A percentile compares a stretch with the other conserved stretches of the same genome.
phyloP scores from a whole-genome alignment of 73 alveolate genomes.

The Breviolum minutum region DNA sequence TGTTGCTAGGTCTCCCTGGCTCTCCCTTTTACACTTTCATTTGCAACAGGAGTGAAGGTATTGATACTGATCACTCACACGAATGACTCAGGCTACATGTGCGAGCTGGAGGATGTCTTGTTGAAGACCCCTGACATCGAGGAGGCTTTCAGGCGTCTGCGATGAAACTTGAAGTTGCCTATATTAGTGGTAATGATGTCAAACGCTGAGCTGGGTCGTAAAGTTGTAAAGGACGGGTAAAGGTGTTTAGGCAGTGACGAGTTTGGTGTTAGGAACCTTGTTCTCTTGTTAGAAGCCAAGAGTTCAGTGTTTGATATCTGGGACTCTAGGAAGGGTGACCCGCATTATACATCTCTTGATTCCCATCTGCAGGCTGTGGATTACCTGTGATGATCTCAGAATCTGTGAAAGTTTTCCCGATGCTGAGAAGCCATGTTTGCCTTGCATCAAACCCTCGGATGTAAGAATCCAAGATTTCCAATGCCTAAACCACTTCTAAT shows the following conservation, averaged over 20 bases:
- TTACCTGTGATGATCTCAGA: conserved; percentile 47
- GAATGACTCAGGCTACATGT: conserved; percentile 96
- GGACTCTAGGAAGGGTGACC: background rate
- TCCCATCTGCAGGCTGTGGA: conserved; percentile 57
- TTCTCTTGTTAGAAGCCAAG: background rate
- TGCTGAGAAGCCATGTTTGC: no score
- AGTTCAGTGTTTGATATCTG: background rate
- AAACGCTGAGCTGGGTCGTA: no score
- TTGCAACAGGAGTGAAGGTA: no score
- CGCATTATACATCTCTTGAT: background rate
- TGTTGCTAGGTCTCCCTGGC: no score
- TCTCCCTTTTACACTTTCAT: no score
- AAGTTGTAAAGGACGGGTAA: background rate
- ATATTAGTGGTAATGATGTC: background rate
- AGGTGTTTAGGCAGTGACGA: background rate
- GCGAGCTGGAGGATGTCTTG: conserved; percentile 98
- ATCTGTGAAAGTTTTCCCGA: background rate
- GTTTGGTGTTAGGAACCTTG: background rate
- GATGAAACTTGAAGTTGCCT: background rate
- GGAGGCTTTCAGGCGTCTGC: conserved; percentile 98
- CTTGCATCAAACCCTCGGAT: no score
- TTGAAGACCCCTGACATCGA: conserved; percentile 99
- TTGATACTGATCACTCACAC: no score
- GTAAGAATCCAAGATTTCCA: no score
- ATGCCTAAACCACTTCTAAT: no score